Conservation (phyloP, 2,329 filamentous ascomycete genomes). For the Curvularia sp. region DNA sequence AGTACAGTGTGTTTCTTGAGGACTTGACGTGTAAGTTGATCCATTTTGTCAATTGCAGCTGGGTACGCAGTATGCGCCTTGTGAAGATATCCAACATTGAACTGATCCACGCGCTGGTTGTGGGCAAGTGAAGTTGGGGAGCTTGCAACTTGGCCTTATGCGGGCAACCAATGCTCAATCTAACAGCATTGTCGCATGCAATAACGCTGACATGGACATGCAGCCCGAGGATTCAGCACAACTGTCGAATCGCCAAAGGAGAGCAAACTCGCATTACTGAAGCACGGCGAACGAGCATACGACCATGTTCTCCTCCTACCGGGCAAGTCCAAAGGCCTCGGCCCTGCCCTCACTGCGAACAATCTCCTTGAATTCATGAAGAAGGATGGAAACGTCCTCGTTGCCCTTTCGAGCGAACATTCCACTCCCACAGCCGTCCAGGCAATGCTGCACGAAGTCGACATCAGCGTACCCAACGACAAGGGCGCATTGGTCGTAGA, state of each 20-base stretch:
- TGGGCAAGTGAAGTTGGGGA: conserved; percentile 11
- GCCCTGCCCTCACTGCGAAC: conserved; percentile 85
- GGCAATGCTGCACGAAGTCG: conserved; percentile 83
- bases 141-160: conserved; percentile 20
- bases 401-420: conserved; percentile 77
- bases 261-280: conserved; percentile 74
- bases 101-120: not conserved
- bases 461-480: conserved; percentile 85
- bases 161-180: conserved; percentile 2
- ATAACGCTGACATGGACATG: conserved; percentile 15
- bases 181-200: not conserved
- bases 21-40: conserved; percentile 70
- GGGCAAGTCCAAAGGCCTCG: conserved; percentile 89
- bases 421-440: conserved; percentile 75
- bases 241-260: conserved; percentile 71
- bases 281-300: conserved; percentile 84
- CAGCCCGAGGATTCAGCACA: conserved; percentile 83
- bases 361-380: conserved; percentile 90
- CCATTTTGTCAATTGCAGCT: conserved; percentile 4
- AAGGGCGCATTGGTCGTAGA: conserved; percentile 87
- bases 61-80: too few relatives aligned
- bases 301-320: conserved; percentile 92
- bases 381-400: conserved; percentile 86
- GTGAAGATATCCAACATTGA: not conserved
- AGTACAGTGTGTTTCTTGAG: conserved; percentile 81